phyloP scores from a whole-genome alignment of 257 asterid species.

The Nicotiana attenuata region DNA sequence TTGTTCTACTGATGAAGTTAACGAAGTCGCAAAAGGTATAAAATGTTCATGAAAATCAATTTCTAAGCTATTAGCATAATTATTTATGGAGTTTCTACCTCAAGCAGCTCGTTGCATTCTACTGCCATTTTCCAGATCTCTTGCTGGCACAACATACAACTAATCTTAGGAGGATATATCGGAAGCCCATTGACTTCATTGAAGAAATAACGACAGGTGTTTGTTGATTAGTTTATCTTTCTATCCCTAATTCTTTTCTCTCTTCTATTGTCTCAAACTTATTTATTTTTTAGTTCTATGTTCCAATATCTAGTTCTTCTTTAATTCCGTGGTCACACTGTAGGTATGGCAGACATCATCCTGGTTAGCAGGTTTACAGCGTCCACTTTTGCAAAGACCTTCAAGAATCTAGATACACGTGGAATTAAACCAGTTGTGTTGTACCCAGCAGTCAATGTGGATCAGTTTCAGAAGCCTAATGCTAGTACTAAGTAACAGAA shows the following conservation, averaged over 20 bases:
- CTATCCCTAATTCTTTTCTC: background rate
- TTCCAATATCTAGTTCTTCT: background rate
- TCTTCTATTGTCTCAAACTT: background rate
- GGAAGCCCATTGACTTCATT: constrained; percentile 64
- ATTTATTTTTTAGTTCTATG: background rate
- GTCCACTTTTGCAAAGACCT: constrained; percentile 77
- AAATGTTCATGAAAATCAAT: background rate
- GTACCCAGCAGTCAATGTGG: constrained; percentile 80
- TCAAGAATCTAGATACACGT: constrained; percentile 50
- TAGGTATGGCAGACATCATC: constrained; percentile 84
- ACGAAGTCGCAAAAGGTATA: constrained; percentile 71
- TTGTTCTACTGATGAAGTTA: constrained; percentile 65
- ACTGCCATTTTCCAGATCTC: constrained; percentile 60
- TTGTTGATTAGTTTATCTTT: background rate
- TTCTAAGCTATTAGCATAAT: background rate
- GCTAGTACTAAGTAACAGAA: constrained; percentile 53
- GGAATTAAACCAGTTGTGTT: constrained; percentile 80
- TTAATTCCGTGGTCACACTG: constrained; percentile 9
- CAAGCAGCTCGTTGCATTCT: constrained; percentile 66
- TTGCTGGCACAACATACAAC: too few species aligned
- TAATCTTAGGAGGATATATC: constrained; percentile 50
- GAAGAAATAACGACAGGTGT: constrained; percentile 85
- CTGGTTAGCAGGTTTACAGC: constrained; percentile 86
- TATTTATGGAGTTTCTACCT: background rate
- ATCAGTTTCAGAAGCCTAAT: constrained; percentile 61